Percentiles rank a stretch among this genome's conserved stretches.
These are phyloP conservation scores for Entonaema liquescens DNA, from an alignment of 495 filamentous ascomycete genomes.

Conservation along the genomic window DNA sequence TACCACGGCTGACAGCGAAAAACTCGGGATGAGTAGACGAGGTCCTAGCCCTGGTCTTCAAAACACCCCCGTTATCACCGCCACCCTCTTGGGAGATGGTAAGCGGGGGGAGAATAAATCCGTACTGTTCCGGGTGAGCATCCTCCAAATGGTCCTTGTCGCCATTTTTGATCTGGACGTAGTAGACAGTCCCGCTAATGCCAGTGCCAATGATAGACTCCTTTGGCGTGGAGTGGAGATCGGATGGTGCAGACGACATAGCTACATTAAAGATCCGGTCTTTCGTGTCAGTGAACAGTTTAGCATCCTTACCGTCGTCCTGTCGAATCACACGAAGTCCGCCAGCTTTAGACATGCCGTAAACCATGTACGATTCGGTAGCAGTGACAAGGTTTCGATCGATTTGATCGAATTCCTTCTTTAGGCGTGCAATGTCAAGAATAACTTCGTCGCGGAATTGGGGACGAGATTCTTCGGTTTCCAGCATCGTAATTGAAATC, in stretches of 20 bases:
- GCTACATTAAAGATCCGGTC: conserved; percentile 96
- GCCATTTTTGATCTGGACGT: conserved; percentile 76
- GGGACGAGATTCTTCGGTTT: conserved; percentile 57
- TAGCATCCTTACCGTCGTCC: conserved; percentile 87
- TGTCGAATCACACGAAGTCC: conserved; percentile 93
- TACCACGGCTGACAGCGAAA: conserved; percentile 94
- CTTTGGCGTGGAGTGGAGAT: conserved; percentile 57
- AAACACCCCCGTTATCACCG: conserved; percentile 83
- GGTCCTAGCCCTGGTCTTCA: conserved; percentile 93
- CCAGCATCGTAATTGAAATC: conserved; percentile 74
- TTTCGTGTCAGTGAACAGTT: conserved; percentile 84
- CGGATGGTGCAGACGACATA: conserved; percentile 68
- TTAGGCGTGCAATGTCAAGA: conserved; percentile 88
- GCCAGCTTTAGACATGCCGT: conserved; percentile 89
- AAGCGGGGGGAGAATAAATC: conserved; percentile 83
- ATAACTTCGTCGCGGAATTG: conserved; percentile 73
- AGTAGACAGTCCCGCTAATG: conserved; percentile 93
- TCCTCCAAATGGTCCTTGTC: conserved; percentile 78
- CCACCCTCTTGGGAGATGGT: conserved; percentile 74
- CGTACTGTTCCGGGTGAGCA: conserved; percentile 74
- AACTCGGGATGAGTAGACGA: conserved; percentile 88
- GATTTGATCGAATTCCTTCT: conserved; percentile 97
- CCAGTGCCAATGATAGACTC: conserved; percentile 91
- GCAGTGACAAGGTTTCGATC: conserved; percentile 92
- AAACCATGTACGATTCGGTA: conserved; percentile 90